Evolutionary conservation across 805 yeast genomes (phyloP).

Genomic region (Ogataea paradorogensis): DNA sequence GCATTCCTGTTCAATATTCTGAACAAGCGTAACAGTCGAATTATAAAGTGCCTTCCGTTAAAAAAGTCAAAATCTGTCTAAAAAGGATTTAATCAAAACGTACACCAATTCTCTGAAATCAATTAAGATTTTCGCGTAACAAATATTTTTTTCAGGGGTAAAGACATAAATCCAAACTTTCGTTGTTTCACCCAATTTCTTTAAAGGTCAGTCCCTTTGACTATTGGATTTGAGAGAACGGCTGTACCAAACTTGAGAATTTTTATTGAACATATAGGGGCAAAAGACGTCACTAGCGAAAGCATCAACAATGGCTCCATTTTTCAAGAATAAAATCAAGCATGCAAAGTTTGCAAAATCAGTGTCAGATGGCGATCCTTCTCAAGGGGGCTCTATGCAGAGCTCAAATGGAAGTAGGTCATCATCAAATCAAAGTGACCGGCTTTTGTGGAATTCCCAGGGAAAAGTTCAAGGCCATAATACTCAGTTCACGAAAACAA

Average conservation of each 20-base stretch:
- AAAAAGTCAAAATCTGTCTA: neutral
- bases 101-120: neutral
- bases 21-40: neutral
- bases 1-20: conserved; percentile 39
- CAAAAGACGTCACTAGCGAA: neutral
- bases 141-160: neutral
- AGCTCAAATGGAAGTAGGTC: conserved; percentile 9
- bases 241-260: neutral
- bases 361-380: conserved; percentile 1
- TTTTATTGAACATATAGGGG: neutral
- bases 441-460: conserved; percentile 6
- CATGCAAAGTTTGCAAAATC: conserved; percentile 16
- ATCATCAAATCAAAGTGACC: conserved; percentile 9
- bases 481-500: neutral
- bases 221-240: too few relatives aligned
- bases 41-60: too few relatives aligned
- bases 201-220: too few relatives aligned
- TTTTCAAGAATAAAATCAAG: conserved; percentile 26
- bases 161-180: neutral
- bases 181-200: conserved; percentile 2
- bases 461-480: neutral
- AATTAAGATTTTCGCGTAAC: neutral
- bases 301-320: conserved; percentile 15
- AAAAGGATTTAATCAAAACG: neutral
- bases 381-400: conserved; percentile 11